Conservation (phyloP, 805 yeast species). For the Cyberlindnera nakhonratchasimensis region DNA sequence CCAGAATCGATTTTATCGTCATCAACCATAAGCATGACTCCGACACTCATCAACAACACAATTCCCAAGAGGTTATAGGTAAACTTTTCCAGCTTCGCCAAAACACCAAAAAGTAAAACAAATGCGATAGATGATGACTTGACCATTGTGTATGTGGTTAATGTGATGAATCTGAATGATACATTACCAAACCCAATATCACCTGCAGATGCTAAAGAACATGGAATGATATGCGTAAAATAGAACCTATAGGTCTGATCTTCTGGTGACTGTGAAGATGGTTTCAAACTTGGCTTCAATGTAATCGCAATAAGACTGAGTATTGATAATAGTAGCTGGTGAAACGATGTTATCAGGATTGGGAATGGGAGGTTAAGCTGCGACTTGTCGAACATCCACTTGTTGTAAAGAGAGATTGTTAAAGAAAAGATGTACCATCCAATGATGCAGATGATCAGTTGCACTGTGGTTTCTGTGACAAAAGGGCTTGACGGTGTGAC, state of each 20-base stretch:
- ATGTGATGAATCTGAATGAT: conserved; percentile 72
- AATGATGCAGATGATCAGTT: conserved; percentile 22
- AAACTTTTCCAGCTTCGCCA: conserved; percentile 74
- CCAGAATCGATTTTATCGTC: too few species aligned
- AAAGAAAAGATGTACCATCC: conserved; percentile 76
- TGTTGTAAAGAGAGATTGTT: conserved; percentile 76
- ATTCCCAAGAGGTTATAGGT: conserved; percentile 65
- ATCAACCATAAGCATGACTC: conserved; percentile 86
- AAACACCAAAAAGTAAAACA: conserved; percentile 82
- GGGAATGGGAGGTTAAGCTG: conserved; percentile 82
- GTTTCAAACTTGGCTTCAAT: conserved; percentile 17
- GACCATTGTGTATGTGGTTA: conserved; percentile 88
- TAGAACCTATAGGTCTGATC: conserved; percentile 26
- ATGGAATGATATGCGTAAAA: conserved; percentile 66
- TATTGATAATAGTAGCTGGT: conserved; percentile 68
- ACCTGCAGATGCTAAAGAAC: conserved; percentile 84
- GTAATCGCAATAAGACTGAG: conserved; percentile 34
- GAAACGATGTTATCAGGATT: conserved; percentile 76
- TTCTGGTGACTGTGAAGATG: conserved; percentile 6
- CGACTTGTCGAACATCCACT: conserved; percentile 89
- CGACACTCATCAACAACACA: conserved; percentile 73
- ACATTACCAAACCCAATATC: conserved; percentile 93
- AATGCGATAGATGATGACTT: conserved; percentile 86
- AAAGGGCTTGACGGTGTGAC: conserved; percentile 3
- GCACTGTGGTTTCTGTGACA: conserved; percentile 15